Evolutionary conservation across 306 rosid species (phyloP).

Genomic region (Pachyrhizus erosus): DNA sequence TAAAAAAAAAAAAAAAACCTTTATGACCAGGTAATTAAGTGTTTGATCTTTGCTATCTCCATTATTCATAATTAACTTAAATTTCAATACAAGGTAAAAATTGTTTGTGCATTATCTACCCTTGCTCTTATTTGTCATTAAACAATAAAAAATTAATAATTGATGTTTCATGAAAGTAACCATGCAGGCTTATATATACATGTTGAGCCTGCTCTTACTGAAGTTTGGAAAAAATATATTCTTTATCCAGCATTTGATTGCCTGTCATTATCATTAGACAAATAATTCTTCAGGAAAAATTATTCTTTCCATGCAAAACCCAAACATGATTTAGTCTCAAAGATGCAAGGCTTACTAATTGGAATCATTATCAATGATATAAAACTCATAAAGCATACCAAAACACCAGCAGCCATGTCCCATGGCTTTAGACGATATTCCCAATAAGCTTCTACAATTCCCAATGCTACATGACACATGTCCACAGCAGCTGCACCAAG

Average conservation of each 20-base stretch:
- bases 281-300: conserved; percentile 7
- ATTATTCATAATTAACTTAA: not conserved
- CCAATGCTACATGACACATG: conserved; percentile 97
- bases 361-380: not conserved
- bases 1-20: not conserved
- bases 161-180: not conserved
- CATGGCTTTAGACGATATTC: conserved; percentile 99
- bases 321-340: not conserved
- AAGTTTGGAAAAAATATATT: not conserved
- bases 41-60: not conserved
- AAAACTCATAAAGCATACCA: conserved; percentile 60
- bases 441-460: conserved; percentile 97
- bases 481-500: conserved; percentile 99
- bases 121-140: not conserved
- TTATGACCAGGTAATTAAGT: not conserved
- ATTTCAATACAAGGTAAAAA: not conserved
- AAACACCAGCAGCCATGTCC: conserved; percentile 99
- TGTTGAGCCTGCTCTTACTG: not conserved
- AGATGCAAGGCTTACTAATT: conserved; percentile 6
- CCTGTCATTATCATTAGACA: not conserved
- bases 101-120: not conserved
- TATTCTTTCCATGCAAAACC: conserved; percentile 2
- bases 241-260: not conserved
- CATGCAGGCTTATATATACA: not conserved
- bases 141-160: not conserved